phyloP scores from a whole-genome alignment of 1,284 basidiomycete genomes.

The Laetiporus sulphureus region DNA sequence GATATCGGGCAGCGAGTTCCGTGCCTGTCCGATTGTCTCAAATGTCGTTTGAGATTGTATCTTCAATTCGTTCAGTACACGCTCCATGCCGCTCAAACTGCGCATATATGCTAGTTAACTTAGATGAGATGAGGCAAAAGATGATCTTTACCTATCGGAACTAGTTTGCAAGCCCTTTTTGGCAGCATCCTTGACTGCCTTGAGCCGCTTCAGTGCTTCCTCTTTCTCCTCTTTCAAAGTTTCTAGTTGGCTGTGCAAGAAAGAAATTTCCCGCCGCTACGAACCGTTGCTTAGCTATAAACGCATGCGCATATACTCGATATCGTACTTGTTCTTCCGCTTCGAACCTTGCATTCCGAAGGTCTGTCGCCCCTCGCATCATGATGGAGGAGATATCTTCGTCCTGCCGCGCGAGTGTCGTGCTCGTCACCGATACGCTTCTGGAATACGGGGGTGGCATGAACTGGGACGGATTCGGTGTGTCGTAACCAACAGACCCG shows the following conservation, averaged over 20 bases:
- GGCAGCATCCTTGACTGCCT: constrained; percentile 22
- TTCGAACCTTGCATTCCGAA: constrained; percentile 23
- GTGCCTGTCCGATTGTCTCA: constrained; percentile 18
- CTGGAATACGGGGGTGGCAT: constrained; percentile 11
- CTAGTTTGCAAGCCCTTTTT: constrained; percentile 22
- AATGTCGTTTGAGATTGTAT: constrained; percentile 24
- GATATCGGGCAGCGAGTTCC: constrained; percentile 21
- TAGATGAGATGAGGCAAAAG: background rate
- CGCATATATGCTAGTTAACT: constrained; percentile 9
- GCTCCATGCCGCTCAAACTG: constrained; percentile 20
- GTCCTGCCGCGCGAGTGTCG: constrained; percentile 15
- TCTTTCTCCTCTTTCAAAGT: constrained; percentile 19
- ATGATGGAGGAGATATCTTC: constrained; percentile 26
- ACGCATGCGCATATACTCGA: no score
- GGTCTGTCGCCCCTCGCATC: constrained; percentile 26
- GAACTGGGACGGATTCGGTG: no score
- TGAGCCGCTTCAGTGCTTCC: constrained; percentile 18
- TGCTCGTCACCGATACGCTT: constrained; percentile 23
- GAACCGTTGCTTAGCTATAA: no score
- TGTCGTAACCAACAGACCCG: no score
- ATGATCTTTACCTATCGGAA: constrained; percentile 16
- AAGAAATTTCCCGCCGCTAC: constrained; percentile 23
- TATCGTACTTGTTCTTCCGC: constrained; percentile 22
- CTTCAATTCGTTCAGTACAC: constrained; percentile 20
- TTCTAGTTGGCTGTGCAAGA: constrained; percentile 20